Evolutionary conservation across 2,329 filamentous ascomycete genomes (phyloP).

Genomic region (Madurella mycetomatis): DNA sequence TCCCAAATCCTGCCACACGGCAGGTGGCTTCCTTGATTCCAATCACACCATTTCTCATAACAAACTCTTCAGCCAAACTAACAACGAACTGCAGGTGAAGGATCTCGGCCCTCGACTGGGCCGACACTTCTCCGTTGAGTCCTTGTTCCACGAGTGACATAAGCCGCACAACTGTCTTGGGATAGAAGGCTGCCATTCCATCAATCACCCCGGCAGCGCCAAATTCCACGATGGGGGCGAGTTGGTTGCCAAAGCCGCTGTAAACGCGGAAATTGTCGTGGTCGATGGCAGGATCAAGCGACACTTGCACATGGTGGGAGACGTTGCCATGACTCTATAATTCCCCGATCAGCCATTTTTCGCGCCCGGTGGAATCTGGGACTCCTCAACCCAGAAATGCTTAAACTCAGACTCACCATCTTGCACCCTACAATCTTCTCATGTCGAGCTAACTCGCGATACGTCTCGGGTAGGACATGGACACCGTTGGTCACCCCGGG

Average conservation of each 20-base stretch:
- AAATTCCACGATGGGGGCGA: slow-evolving; percentile 58
- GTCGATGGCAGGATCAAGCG: slow-evolving; percentile 56
- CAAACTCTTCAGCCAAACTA: slow-evolving; percentile 57
- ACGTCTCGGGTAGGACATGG: slow-evolving; percentile 54
- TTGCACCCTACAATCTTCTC: slow-evolving; percentile 66
- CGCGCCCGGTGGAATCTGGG: too few species aligned
- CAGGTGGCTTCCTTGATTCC: slow-evolving; percentile 61
- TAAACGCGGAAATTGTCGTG: slow-evolving; percentile 58
- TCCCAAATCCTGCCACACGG: slow-evolving; percentile 53
- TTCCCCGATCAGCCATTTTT: too few species aligned
- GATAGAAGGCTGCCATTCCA: slow-evolving; percentile 61
- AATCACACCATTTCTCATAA: slow-evolving; percentile 56
- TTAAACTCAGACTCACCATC: slow-evolving; percentile 35
- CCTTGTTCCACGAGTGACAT: slow-evolving; percentile 43
- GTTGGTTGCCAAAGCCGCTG: slow-evolving; percentile 63
- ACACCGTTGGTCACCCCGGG: slow-evolving; percentile 64
- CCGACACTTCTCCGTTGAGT: slow-evolving; percentile 14
- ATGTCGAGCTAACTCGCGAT: slow-evolving; percentile 53
- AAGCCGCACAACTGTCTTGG: slow-evolving; percentile 55
- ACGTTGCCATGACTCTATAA: slow-evolving; percentile 51
- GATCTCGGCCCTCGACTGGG: slow-evolving; percentile 44
- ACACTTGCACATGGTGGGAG: slow-evolving; percentile 59
- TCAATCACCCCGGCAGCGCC: slow-evolving; percentile 64
- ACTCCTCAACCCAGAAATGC: not conserved
- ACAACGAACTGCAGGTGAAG: slow-evolving; percentile 57